These are phyloP conservation scores for Furcasterigmium sp. DNA, from an alignment of 2,329 filamentous ascomycete species.

Conservation along the genomic window DNA sequence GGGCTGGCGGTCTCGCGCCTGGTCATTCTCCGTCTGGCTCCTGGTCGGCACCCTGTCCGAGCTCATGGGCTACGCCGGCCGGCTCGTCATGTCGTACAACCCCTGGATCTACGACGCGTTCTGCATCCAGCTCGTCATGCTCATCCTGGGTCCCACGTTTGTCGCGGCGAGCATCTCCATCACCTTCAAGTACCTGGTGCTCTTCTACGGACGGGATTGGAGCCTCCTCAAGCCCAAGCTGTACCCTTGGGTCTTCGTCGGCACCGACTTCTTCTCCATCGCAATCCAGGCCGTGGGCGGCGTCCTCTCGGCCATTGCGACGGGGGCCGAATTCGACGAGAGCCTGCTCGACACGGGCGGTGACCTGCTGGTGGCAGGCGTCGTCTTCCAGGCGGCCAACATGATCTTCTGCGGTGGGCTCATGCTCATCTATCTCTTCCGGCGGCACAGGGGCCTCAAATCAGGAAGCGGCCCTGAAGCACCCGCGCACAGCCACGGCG, in stretches of 20 bases:
- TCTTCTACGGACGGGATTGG: slow-evolving; percentile 32
- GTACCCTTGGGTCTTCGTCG: slow-evolving; percentile 45
- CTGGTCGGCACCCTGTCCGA: slow-evolving; percentile 1
- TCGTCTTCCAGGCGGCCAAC: slow-evolving; percentile 18
- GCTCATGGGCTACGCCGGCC: neutral
- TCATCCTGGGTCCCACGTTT: slow-evolving; percentile 36
- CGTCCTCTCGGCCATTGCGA: slow-evolving; percentile 8
- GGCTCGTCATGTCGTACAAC: slow-evolving; percentile 17
- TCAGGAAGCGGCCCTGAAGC: too few relatives aligned
- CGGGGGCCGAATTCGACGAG: slow-evolving; percentile 1
- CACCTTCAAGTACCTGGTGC: slow-evolving; percentile 38
- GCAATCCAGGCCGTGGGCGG: slow-evolving; percentile 16
- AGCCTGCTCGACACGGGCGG: slow-evolving; percentile 9
- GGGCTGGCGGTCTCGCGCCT: slow-evolving; percentile 1
- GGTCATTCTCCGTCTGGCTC: slow-evolving; percentile 2
- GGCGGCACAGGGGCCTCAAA: neutral
- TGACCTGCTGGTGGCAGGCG: slow-evolving; percentile 15
- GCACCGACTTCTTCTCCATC: slow-evolving; percentile 37
- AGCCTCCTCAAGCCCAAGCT: slow-evolving; percentile 32
- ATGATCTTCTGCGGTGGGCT: slow-evolving; percentile 16
- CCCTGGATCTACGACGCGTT: slow-evolving; percentile 33
- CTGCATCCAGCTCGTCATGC: slow-evolving; percentile 32
- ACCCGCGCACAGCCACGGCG: neutral
- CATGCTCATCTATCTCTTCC: slow-evolving; percentile 7
- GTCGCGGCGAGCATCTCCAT: slow-evolving; percentile 39